Conservation (phyloP, 768 basidiomycete genomes). For the Leccinum longicurvipes region DNA sequence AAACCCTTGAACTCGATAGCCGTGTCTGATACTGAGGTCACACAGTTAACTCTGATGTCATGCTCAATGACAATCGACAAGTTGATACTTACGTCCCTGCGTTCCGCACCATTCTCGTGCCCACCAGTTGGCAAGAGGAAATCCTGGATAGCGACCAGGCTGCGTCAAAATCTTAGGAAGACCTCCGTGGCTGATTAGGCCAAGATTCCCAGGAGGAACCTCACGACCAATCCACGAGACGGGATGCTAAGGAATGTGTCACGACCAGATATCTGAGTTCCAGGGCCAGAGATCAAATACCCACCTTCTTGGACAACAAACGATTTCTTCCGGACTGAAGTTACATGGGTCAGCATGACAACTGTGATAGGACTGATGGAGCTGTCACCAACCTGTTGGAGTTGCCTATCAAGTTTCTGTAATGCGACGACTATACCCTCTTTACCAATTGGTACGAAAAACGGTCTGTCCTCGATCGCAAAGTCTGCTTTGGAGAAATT, state of each 20-base stretch:
- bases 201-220: slow-evolving; percentile 67
- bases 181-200: slow-evolving; percentile 80
- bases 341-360: slow-evolving; percentile 2
- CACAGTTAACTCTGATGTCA: background rate
- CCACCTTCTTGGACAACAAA: slow-evolving; percentile 61
- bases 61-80: background rate
- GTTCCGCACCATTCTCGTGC: slow-evolving; percentile 70
- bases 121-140: slow-evolving; percentile 83
- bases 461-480: slow-evolving; percentile 55
- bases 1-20: slow-evolving; percentile 78
- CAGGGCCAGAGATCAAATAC: slow-evolving; percentile 9
- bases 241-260: slow-evolving; percentile 38
- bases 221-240: slow-evolving; percentile 70
- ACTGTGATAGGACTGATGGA: background rate
- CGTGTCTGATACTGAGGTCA: slow-evolving; percentile 67
- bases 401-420: slow-evolving; percentile 63
- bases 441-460: slow-evolving; percentile 66
- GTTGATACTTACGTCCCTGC: slow-evolving; percentile 51
- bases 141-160: slow-evolving; percentile 75
- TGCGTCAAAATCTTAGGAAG: slow-evolving; percentile 70
- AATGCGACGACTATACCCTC: slow-evolving; percentile 68
- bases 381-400: slow-evolving; percentile 36
- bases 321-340: slow-evolving; percentile 53
- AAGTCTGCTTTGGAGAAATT: slow-evolving; percentile 51
- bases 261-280: background rate